phyloP scores from a whole-genome alignment of 176 grass and related monocot genomes.

The Paspalum notatum region DNA sequence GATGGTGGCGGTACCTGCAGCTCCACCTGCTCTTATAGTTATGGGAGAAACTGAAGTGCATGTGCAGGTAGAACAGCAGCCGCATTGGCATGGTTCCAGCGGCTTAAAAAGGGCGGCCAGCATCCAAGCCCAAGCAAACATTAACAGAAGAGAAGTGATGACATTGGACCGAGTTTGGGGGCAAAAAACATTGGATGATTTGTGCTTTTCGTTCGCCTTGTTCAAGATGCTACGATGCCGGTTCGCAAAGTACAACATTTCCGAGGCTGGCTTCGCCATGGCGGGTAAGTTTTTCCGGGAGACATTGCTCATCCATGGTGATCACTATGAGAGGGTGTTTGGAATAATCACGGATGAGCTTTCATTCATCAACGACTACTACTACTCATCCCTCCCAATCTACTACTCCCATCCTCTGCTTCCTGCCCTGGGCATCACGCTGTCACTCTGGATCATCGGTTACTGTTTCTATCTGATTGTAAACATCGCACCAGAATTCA shows the following conservation, averaged over 20 bases:
- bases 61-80: not conserved
- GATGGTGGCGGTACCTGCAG: too few species aligned
- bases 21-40: not conserved
- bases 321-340: not conserved
- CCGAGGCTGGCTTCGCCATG: not conserved
- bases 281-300: not conserved
- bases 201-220: not conserved
- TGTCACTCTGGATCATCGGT: not conserved
- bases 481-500: too few species aligned
- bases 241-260: not conserved
- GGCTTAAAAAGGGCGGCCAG: not conserved
- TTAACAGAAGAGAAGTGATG: not conserved
- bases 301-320: not conserved
- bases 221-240: conserved; percentile 8
- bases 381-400: not conserved
- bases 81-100: not conserved
- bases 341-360: not conserved
- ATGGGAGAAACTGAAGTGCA: not conserved
- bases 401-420: not conserved
- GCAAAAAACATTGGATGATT: not conserved
- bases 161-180: not conserved
- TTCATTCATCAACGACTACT: not conserved
- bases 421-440: not conserved
- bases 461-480: not conserved
- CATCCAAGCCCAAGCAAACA: not conserved